Conservation (phyloP, 1,284 basidiomycete genomes). For the Abortiporus biennis region DNA sequence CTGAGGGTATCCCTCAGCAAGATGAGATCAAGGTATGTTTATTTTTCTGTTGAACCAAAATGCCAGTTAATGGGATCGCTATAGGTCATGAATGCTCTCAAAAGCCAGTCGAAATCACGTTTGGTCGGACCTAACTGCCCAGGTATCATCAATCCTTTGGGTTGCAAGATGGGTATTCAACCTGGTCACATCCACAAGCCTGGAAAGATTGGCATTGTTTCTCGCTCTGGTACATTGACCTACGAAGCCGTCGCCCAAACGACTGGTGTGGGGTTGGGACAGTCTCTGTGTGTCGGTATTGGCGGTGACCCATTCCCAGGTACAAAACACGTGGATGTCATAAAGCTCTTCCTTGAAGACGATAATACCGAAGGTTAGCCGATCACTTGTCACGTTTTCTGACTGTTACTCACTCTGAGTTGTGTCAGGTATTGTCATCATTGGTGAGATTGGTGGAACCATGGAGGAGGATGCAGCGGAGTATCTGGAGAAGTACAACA, state of each 20-base stretch:
- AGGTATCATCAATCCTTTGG: conserved; percentile 94
- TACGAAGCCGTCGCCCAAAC: conserved; percentile 95
- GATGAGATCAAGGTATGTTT: conserved; percentile 83
- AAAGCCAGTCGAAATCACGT: conserved; percentile 90
- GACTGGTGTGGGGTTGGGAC: conserved; percentile 92
- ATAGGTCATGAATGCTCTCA: conserved; percentile 90
- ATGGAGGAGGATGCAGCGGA: conserved; percentile 99
- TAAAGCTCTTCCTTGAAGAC: conserved; percentile 96
- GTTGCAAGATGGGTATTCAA: conserved; percentile 99
- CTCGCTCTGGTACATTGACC: conserved; percentile 91
- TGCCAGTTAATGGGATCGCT: conserved; percentile 5
- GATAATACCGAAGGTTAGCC: conserved; percentile 78
- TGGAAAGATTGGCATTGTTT: conserved; percentile 96
- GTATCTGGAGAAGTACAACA: conserved; percentile 91
- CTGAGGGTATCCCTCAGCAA: conserved; percentile 94
- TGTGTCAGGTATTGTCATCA: conserved; percentile 82
- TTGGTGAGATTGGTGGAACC: conserved; percentile 97
- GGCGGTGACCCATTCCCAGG: conserved; percentile 99
- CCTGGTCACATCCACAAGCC: conserved; percentile 97
- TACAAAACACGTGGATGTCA: conserved; percentile 91
- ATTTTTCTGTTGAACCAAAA: conserved; percentile 5
- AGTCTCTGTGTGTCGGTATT: conserved; percentile 96
- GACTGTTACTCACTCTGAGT: not conserved
- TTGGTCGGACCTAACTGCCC: conserved; percentile 98
- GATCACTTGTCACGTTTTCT: not conserved